Base-by-base conservation (phyloP, 1,284 basidiomycete species). In the Polyporus tsugae region DNA sequence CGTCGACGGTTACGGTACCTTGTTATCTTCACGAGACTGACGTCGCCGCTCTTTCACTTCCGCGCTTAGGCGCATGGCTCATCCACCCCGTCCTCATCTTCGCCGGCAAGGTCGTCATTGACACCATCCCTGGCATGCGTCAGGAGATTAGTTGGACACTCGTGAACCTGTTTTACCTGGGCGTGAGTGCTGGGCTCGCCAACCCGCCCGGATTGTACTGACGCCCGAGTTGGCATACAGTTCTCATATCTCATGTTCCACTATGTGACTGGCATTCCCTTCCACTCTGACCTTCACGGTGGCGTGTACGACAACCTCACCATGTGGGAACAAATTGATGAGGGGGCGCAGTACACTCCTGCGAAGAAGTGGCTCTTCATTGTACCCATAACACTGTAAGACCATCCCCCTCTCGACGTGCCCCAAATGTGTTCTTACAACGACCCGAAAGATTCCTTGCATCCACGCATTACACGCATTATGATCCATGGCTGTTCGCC, bases 291-390 rank as follows among this genome's bases (percentile, higher is more conserved):
- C 79, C 81, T 93, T 41, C 92, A 94, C 73, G 92, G 92, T 15
- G 98, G 98, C 53, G 97, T 95, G 6, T 99, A 98, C 82, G 97
- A 99, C 79, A 95, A 98, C 75, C 87, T 99, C 60, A 99, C 98
- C 0, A 84, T 99, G 35, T 99, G 97, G 97, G 97, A 99, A 80
- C 97, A 99, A 86, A 99, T 99, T 70, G 97, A 99, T 80, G 93
- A 95, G 69, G 97, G 97, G 49, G 97, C 97, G 0, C 97, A 99
- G 77, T 98, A 99, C 81, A 99, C 97, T 2, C 97, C 97, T 0
- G 92, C 97, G 2, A 98, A 97, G 84, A 99, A 99, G 80, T 99
- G 97, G 95, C 85, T 99, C 52, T 90, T 98, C 66, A 92, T 89
- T 67, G 91, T 98, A 10, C 97, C 97, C 2, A 94, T 99, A 75